Conservation (phyloP, 805 yeast genomes). For the Babjeviella inositovora region DNA sequence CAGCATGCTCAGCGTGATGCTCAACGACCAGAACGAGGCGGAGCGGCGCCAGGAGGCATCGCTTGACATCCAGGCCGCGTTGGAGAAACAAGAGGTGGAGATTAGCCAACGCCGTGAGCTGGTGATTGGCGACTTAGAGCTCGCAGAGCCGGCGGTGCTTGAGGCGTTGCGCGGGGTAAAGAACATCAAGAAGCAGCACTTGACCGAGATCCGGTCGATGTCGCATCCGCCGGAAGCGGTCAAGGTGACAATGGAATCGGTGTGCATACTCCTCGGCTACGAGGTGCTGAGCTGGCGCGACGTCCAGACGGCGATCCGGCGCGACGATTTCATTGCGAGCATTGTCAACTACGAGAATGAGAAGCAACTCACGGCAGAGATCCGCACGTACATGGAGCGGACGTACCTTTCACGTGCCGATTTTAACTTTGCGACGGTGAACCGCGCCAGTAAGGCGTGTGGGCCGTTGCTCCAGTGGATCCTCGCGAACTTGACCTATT, state of each 20-base stretch:
- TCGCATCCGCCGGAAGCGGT: conserved; percentile 82
- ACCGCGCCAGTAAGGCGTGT: conserved; percentile 88
- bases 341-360: conserved; percentile 65
- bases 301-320: conserved; percentile 63
- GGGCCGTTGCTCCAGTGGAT: conserved; percentile 90
- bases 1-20: conserved; percentile 56
- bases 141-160: conserved; percentile 70
- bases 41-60: conserved; percentile 85
- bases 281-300: conserved; percentile 60
- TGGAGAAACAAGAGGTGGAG: conserved; percentile 49
- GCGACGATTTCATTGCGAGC: conserved; percentile 75
- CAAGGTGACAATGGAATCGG: conserved; percentile 74
- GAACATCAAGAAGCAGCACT: conserved; percentile 81
- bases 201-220: conserved; percentile 83
- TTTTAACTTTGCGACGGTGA: conserved; percentile 57
- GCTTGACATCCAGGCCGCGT: conserved; percentile 51
- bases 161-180: conserved; percentile 87
- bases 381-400: conserved; percentile 39
- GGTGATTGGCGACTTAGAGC: conserved; percentile 50
- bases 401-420: conserved; percentile 46
- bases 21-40: conserved; percentile 79
- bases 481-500: conserved; percentile 70
- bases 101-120: conserved; percentile 32
- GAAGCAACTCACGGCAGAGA: conserved; percentile 30
- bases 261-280: conserved; percentile 70